Conservation (phyloP, 106 monocot genomes). For the Dendrobium catenatum region DNA sequence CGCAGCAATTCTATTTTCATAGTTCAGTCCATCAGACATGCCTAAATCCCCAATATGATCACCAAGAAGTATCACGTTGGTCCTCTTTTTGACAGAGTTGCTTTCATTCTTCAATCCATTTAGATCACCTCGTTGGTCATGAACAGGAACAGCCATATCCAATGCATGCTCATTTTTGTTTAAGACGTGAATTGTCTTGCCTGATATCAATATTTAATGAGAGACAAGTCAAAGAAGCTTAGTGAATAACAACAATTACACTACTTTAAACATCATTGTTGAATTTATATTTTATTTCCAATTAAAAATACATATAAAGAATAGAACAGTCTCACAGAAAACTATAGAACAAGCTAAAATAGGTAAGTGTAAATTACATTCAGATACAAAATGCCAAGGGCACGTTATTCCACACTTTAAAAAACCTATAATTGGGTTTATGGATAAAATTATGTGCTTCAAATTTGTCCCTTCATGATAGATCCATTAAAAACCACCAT, state of each 20-base stretch:
- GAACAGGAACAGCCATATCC: conserved; percentile 74
- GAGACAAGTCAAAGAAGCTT: not conserved
- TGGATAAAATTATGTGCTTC: too few species aligned
- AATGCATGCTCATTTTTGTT: conserved; percentile 89
- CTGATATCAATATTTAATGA: conserved; percentile 20
- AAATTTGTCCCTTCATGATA: too few species aligned
- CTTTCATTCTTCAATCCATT: conserved; percentile 39
- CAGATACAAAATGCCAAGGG: too few species aligned
- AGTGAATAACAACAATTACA: not conserved
- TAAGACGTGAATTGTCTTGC: conserved; percentile 84
- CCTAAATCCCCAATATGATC: conserved; percentile 81
- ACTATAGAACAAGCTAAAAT: too few species aligned
- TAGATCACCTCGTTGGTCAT: conserved; percentile 46
- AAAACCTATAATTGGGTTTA: too few species aligned
- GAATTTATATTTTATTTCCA: not conserved
- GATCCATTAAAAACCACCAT: too few species aligned
- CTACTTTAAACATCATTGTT: not conserved
- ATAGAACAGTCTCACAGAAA: too few species aligned
- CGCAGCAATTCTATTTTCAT: conserved; percentile 73
- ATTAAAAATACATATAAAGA: too few species aligned
- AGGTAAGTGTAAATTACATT: too few species aligned
- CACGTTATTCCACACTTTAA: too few species aligned
- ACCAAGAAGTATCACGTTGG: conserved; percentile 72
- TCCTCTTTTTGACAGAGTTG: conserved; percentile 49
- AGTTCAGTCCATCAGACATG: conserved; percentile 81